Evolutionary conservation across 1,284 basidiomycete species (phyloP), one percentile per base, ranked within the genome.

Genomic region (Cryptococcus sp.): DNA sequence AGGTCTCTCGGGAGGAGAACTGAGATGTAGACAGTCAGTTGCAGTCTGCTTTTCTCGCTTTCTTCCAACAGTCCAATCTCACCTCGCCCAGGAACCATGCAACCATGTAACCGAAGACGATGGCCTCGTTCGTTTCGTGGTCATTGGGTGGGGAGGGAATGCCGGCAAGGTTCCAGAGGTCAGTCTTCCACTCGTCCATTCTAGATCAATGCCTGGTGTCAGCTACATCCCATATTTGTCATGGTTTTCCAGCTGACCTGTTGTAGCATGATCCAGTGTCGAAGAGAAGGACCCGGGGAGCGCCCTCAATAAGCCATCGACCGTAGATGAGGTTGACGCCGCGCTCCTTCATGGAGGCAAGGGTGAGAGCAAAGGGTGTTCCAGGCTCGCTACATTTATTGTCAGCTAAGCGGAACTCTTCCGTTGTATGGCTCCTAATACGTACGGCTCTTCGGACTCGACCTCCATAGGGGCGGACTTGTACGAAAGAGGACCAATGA

Each of bases 81-180:
- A 92, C 91, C 83, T 97, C 94, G 70, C 95, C 95, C 23, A 99
- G 84, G 83, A 99, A 98, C 95, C 95, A 99, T n/a, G 95, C 93
- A 54, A 95, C 90, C 63, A 99, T 87, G 80, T 99, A 98, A n/a
- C 95, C 95, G 80, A 98, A 94, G 58, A 97, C 83, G 73, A 99
- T 93, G n/a, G 93, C 90, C 78, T 99, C 94, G 83, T 99, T 99
- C 31, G 94, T 98, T 80, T 98, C 95, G 76, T 90, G 88, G 79
- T 99, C 95, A 72, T 91, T 91, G 2, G 91, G 90, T 10, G 95
- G 95, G 22, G 91, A 90, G 2, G 95, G 95, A 64, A 99, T 99
- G 47, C 94, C 94, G 19, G 95, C 95, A 48, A 97, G 81, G 78
- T 95, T 96, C 95, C 95, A 99, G 16, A 99, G 85, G 75, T 99